Base-by-base conservation (phyloP, 2,329 filamentous ascomycete species). In the Pseudogymnoascus sp. region DNA sequence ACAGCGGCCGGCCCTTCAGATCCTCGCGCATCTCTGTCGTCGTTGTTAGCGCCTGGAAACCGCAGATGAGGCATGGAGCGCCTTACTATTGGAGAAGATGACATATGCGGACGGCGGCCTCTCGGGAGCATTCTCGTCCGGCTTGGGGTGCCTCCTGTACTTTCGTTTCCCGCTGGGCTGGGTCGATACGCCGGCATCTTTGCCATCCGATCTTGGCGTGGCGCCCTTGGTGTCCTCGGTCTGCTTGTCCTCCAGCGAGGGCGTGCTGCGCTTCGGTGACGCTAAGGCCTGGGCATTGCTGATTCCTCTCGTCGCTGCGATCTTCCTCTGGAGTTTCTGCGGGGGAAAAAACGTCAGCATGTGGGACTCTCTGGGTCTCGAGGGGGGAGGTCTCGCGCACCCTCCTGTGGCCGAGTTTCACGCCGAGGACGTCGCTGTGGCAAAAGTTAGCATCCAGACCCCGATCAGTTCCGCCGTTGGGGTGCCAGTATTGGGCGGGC, bases 51-150 rank as follows among this genome's bases (percentile, higher is more conserved):
- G 36, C 75, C 64, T 75, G 71, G 40, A n/a, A 17, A 28, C 21
- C 33, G 28, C 11, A 19, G 6, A 26, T 3, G 31, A 21, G 33
- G 28, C 31, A 31, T 60, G 53, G n/a, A 9, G 61, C 6, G 33
- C 80, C 87, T 78, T 75, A 90, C 88, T 90, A 70, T 93, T 93
- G 0, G 90, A 93, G 71, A 95, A 95, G 15, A 93, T 83, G 11
- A 93, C 90, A 76, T 93, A 93, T 60, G 90, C 90, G 4, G 90
- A 93, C 0, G 89, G 88, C 1, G 90, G 89, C 23, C 90, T 81
- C 71, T 93, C 89, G 1, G 90, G 90, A 0, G 90, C 90, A 76
- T 90, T 86, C 64, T 91, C 87, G 69, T 95, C 90, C 3, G 89
- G 81, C 85, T 91, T 91, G 10, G 89, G 89, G 75, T 93, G 89